Evolutionary conservation across 768 basidiomycete genomes (phyloP).

Genomic region (Leucocoprinus birnbaumii): DNA sequence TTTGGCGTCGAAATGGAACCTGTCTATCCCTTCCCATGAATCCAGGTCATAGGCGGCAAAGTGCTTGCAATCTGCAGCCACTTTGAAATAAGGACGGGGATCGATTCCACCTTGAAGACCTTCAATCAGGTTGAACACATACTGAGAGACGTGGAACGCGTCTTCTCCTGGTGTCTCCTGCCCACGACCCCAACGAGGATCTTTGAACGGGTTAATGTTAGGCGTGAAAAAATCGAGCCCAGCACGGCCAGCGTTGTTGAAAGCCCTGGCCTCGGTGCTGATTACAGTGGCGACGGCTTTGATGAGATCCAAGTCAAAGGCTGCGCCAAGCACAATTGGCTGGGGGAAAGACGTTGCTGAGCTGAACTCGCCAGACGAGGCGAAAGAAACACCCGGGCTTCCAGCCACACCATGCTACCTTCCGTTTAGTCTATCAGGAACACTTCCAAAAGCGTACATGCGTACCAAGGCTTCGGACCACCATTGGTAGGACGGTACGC

Average conservation of each 20-base stretch:
- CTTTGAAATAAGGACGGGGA: constrained; percentile 46
- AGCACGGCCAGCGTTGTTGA: constrained; percentile 50
- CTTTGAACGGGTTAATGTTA: constrained; percentile 57
- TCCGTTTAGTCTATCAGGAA: background rate
- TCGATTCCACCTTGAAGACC: constrained; percentile 59
- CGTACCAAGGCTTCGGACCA: constrained; percentile 58
- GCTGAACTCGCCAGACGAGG: constrained; percentile 47
- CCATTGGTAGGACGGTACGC: constrained; percentile 57
- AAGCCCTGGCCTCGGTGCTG: constrained; percentile 56
- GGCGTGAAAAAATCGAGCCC: constrained; percentile 59
- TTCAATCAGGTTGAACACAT: constrained; percentile 49
- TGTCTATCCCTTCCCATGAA: constrained; percentile 48
- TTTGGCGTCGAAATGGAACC: constrained; percentile 50
- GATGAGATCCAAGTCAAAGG: constrained; percentile 53
- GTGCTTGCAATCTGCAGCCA: constrained; percentile 60
- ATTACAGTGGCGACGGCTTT: constrained; percentile 46
- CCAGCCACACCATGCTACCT: constrained; percentile 51
- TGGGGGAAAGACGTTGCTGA: constrained; percentile 59
- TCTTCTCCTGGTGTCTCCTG: constrained; percentile 66
- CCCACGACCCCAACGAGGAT: constrained; percentile 62
- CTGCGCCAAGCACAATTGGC: constrained; percentile 51
- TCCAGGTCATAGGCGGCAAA: constrained; percentile 59
- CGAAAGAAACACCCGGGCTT: constrained; percentile 51
- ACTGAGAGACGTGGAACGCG: constrained; percentile 48
- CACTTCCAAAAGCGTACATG: constrained; percentile 3